Base-by-base conservation (phyloP, 768 basidiomycete genomes). In the Suillus subluteus region DNA sequence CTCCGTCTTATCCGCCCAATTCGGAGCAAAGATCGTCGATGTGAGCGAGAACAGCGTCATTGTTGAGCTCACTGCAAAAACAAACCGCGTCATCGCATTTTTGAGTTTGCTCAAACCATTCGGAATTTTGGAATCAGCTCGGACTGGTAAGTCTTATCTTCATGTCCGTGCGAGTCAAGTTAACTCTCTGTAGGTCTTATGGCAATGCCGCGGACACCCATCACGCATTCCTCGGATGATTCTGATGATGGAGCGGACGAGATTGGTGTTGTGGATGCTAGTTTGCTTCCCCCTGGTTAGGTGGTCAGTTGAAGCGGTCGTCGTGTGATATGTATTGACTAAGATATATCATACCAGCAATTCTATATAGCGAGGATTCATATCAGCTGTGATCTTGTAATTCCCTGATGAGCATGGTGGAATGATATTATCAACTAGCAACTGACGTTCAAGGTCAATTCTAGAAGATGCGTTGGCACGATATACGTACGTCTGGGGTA, bases 201-300 rank as follows among this genome's bases (percentile, higher is more conserved):
- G 97, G 96, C 94, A 7, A 98, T 99, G 93, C 98, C 98, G 5
- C 88, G 98, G 67, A 98, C 98, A 6, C 96, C 97, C 3, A 92
- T 99, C 73, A 76, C 86, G 18, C 81, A 83, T 63, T 78, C 82
- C 32, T 73, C 78, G 1, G 88, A 88, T 6, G 88, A 88, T 7
- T 88, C 88, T 16, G 90, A 88, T 16, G 82, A 83, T 15, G 76
- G 75, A 5, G 78, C 80, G 32, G 86, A 84, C 30, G 88, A 84
- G 58, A 78, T 73, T 30, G 88, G 82, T 55, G 79, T 80, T n/a
- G 85, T 99, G 52, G 98, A 99, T 75, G 91, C 95, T 7, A 95
- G 91, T 72, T 82, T 98, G 50, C 89, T 99, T 4, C 98, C 98
- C 66, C 98, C 97, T 23, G 98, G 98, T 76, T 99, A 83, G 84